Conservation (phyloP, 352 stramenopile species). For the Elongisporangium senticosum region DNA sequence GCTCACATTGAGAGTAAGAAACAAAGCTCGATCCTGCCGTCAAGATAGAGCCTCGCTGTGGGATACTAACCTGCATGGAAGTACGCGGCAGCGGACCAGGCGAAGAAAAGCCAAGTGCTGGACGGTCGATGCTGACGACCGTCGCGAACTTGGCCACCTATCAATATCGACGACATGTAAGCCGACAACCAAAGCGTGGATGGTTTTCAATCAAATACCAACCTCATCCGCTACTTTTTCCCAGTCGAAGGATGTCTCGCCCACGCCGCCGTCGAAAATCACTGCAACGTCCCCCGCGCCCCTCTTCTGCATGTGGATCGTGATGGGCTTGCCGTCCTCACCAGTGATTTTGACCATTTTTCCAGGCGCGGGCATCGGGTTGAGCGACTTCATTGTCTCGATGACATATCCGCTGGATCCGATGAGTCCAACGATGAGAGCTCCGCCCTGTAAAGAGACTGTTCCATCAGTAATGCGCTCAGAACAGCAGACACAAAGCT, state of each 20-base stretch:
- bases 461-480: slow-evolving; percentile 4
- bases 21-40: not conserved
- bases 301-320: slow-evolving; percentile 48
- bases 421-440: slow-evolving; percentile 33
- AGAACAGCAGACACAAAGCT: not conserved
- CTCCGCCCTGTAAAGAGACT: slow-evolving; percentile 20
- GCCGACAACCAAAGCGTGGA: not conserved
- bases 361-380: slow-evolving; percentile 43
- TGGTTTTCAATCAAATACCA: not conserved
- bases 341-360: slow-evolving; percentile 39
- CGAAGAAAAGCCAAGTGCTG: slow-evolving; percentile 67
- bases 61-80: slow-evolving; percentile 24
- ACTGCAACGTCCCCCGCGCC: slow-evolving; percentile 52
- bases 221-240: slow-evolving; percentile 58
- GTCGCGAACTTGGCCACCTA: slow-evolving; percentile 41
- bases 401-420: slow-evolving; percentile 60
- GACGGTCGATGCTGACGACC: slow-evolving; percentile 64
- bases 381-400: slow-evolving; percentile 56
- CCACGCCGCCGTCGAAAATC: slow-evolving; percentile 66
- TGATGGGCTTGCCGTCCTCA: slow-evolving; percentile 24
- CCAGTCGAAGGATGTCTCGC: slow-evolving; percentile 84
- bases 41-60: not conserved
- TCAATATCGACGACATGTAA: not conserved
- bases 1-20: not conserved
- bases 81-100: slow-evolving; percentile 39